These are phyloP conservation scores for Candida railenensis DNA, from an alignment of 805 yeast species.

Conservation along the genomic window DNA sequence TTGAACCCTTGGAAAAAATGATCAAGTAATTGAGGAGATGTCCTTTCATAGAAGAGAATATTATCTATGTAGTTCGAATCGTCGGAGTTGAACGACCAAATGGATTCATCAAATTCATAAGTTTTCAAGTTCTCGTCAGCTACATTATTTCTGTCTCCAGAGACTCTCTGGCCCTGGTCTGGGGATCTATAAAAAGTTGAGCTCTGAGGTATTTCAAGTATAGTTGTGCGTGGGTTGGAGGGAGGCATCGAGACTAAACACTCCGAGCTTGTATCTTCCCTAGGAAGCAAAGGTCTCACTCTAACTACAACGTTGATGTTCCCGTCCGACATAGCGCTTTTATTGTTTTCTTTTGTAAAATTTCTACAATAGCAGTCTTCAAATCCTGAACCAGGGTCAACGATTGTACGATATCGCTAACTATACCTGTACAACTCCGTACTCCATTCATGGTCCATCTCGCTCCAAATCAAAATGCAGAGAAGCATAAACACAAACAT, in stretches of 20 bases:
- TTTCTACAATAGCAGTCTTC: too few species aligned
- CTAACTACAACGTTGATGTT: slow-evolving; percentile 52
- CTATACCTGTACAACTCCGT: too few species aligned
- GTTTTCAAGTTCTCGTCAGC: slow-evolving; percentile 18
- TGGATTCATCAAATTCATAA: slow-evolving; percentile 52
- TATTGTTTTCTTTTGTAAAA: too few species aligned
- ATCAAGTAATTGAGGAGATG: slow-evolving; percentile 59
- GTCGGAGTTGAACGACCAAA: slow-evolving; percentile 44
- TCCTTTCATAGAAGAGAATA: slow-evolving; percentile 44
- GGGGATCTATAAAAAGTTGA: slow-evolving; percentile 15
- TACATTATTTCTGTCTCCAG: slow-evolving; percentile 6
- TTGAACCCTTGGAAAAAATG: slow-evolving; percentile 44
- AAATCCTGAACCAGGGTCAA: too few species aligned
- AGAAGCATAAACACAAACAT: neutral
- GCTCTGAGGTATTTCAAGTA: slow-evolving; percentile 20
- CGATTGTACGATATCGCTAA: too few species aligned
- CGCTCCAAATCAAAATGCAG: neutral
- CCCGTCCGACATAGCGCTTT: slow-evolving; percentile 1
- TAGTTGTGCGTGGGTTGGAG: slow-evolving; percentile 16
- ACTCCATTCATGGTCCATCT: too few species aligned
- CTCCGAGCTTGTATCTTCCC: slow-evolving; percentile 21
- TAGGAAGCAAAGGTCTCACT: slow-evolving; percentile 45
- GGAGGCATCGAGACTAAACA: slow-evolving; percentile 33
- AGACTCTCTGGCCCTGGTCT: slow-evolving; percentile 6
- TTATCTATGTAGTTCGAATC: slow-evolving; percentile 47